Conservation (phyloP, 345 rosid genomes). For the Nephelium lappaceum region DNA sequence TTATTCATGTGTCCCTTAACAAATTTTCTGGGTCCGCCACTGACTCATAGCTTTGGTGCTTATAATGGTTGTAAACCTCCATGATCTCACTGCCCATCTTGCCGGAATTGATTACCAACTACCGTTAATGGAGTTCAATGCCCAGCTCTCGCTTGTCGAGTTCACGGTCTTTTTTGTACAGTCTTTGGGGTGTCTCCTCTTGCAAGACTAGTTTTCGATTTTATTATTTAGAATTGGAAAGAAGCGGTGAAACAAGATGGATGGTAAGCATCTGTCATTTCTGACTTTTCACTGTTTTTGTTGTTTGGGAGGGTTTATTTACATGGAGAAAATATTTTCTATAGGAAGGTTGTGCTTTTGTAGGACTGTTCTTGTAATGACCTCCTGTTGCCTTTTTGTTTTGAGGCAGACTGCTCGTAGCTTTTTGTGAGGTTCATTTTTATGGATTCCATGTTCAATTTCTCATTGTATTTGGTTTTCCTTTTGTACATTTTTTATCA, state of each 20-base stretch:
- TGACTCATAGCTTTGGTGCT: constrained; percentile 58
- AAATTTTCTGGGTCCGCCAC: not conserved
- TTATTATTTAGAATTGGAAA: not conserved
- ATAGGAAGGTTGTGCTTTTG: not conserved
- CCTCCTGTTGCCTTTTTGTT: not conserved
- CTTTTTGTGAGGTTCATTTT: not conserved
- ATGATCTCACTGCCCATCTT: constrained; percentile 80
- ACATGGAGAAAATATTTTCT: not conserved
- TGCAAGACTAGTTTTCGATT: not conserved
- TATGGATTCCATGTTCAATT: not conserved
- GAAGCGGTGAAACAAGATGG: not conserved
- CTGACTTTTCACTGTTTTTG: not conserved
- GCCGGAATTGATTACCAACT: constrained; percentile 70
- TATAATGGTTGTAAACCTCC: constrained; percentile 53
- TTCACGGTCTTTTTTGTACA: constrained; percentile 70
- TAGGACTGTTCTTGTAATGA: not conserved
- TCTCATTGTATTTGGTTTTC: not conserved
- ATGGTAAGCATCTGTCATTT: not conserved
- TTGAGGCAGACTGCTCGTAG: not conserved
- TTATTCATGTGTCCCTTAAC: too few relatives aligned
- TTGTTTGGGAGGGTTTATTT: not conserved
- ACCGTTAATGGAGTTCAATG: constrained; percentile 46
- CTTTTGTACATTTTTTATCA: not conserved
- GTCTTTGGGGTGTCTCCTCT: constrained; percentile 53
- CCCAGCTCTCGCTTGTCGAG: constrained; percentile 76